Conservation (phyloP, 177 flowering plant genomes). For the Vitis hybrid region DNA sequence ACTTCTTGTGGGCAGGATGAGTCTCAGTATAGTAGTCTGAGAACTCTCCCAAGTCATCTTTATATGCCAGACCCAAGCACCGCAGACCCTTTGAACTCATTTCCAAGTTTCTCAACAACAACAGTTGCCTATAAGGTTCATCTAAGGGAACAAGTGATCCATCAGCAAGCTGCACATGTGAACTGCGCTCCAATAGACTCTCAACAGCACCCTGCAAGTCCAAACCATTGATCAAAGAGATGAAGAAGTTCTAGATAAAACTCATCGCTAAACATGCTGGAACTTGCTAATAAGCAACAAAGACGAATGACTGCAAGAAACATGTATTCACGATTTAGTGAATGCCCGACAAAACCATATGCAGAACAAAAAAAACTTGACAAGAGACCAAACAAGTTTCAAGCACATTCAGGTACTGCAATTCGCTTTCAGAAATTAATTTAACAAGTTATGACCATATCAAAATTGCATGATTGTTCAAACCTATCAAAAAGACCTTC, state of each 20-base stretch:
- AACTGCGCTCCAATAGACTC: conserved; percentile 77
- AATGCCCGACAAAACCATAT: neutral
- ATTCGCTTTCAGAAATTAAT: too few species aligned
- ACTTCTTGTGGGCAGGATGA: conserved; percentile 83
- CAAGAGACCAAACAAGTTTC: too few species aligned
- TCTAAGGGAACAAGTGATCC: conserved; percentile 77
- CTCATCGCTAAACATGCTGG: neutral
- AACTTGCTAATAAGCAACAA: neutral
- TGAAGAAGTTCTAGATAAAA: neutral
- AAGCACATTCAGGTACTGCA: too few species aligned
- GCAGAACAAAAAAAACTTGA: neutral
- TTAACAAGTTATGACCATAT: too few species aligned
- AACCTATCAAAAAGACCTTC: too few species aligned
- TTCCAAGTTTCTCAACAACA: conserved; percentile 50
- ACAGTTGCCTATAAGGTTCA: conserved; percentile 61
- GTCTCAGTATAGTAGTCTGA: conserved; percentile 62
- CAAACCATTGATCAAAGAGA: neutral
- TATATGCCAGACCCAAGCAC: conserved; percentile 87
- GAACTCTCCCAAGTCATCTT: conserved; percentile 83
- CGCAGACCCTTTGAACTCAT: conserved; percentile 91
- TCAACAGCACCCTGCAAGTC: conserved; percentile 87
- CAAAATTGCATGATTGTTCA: neutral
- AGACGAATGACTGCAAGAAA: neutral
- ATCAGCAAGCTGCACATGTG: conserved; percentile 83
- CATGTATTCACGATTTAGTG: neutral